Conservation (phyloP, 148 eudicot species). For the Heliamphora exappendiculata region DNA sequence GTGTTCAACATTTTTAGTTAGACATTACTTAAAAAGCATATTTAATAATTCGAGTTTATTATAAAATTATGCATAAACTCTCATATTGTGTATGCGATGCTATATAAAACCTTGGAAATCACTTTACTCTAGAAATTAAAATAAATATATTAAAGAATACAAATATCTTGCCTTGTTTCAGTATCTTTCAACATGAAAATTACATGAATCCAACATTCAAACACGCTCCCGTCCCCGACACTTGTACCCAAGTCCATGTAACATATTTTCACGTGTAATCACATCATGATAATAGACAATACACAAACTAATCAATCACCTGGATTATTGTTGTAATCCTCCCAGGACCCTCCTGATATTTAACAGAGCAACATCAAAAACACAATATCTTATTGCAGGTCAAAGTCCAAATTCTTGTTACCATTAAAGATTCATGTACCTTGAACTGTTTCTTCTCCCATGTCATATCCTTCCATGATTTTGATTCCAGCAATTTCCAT, state of each 20-base stretch:
- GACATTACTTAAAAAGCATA: too few species aligned
- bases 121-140: too few species aligned
- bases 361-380: conserved; percentile 8
- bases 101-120: too few species aligned
- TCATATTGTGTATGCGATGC: too few species aligned
- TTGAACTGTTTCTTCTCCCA: conserved; percentile 61
- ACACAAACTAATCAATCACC: conserved; percentile 26
- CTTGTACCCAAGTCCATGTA: too few species aligned
- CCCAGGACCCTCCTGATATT: conserved; percentile 59
- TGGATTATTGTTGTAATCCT: conserved; percentile 53
- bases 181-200: background rate
- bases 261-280: background rate
- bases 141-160: too few species aligned
- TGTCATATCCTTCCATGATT: conserved; percentile 48
- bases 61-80: too few species aligned
- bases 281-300: background rate
- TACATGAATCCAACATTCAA: background rate
- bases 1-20: too few species aligned
- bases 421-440: conserved; percentile 28
- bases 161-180: background rate
- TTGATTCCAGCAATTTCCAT: conserved; percentile 42
- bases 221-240: too few species aligned
- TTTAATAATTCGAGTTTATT: too few species aligned
- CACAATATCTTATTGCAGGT: background rate
- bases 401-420: conserved; percentile 4